Conservation (phyloP, 805 yeast genomes). For the Candida methanosorbosa region DNA sequence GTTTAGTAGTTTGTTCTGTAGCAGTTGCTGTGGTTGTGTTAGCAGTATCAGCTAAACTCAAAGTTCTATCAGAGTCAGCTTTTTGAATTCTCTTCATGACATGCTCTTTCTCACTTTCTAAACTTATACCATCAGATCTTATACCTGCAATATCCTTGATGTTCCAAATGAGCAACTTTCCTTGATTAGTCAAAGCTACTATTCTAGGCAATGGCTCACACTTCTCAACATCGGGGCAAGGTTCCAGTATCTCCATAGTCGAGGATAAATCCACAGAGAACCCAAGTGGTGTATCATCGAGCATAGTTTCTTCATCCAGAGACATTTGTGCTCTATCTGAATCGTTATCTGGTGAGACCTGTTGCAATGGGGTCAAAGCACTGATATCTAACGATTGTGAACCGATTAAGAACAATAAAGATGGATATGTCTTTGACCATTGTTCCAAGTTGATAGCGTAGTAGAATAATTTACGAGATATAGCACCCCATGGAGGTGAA, state of each 20-base stretch:
- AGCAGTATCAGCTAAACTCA: too few species aligned
- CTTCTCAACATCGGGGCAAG: slow-evolving; percentile 50
- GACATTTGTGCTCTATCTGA: slow-evolving; percentile 69
- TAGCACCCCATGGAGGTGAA: slow-evolving; percentile 45
- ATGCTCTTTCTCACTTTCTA: slow-evolving; percentile 1
- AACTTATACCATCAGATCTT: slow-evolving; percentile 22
- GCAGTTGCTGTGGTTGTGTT: background rate
- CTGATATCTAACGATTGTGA: slow-evolving; percentile 60
- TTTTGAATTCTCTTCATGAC: background rate
- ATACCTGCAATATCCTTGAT: slow-evolving; percentile 49
- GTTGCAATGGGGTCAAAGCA: slow-evolving; percentile 28
- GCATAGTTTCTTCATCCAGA: slow-evolving; percentile 51
- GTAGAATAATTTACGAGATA: slow-evolving; percentile 35
- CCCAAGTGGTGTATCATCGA: slow-evolving; percentile 69
- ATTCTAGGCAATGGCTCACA: slow-evolving; percentile 59
- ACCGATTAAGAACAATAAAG: slow-evolving; percentile 41
- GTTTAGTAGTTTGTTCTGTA: background rate
- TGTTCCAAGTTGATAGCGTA: slow-evolving; percentile 35
- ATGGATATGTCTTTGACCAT: slow-evolving; percentile 29
- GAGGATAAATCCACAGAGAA: slow-evolving; percentile 51
- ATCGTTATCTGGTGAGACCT: slow-evolving; percentile 52
- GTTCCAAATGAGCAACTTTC: slow-evolving; percentile 56
- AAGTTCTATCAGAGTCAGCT: too few species aligned
- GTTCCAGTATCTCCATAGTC: slow-evolving; percentile 34
- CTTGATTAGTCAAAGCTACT: slow-evolving; percentile 54